phyloP scores from a whole-genome alignment of 208 protist species.

The Leishmania martiniquensis region DNA sequence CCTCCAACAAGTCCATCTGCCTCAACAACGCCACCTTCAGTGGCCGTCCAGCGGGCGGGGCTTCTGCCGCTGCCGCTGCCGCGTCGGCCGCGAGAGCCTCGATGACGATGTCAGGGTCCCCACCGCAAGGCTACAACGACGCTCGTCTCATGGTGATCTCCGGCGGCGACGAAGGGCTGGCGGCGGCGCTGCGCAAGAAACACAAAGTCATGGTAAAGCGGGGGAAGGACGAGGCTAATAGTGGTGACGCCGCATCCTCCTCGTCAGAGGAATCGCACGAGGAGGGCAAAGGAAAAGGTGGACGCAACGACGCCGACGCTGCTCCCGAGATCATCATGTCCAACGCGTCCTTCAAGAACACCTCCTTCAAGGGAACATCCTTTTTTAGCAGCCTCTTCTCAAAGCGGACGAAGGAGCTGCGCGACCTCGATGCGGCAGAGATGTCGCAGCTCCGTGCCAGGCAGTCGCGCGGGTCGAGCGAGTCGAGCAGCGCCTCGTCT shows the following conservation, averaged over 20 bases:
- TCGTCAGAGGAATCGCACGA: slow-evolving; percentile 12
- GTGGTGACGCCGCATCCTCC: slow-evolving; percentile 1
- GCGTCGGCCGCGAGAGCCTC: slow-evolving; percentile 2
- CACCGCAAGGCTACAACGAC: slow-evolving; percentile 39
- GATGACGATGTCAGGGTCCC: slow-evolving; percentile 12
- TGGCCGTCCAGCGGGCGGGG: slow-evolving; percentile 1
- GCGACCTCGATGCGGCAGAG: slow-evolving; percentile 32
- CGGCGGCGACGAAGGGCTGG: slow-evolving; percentile 56
- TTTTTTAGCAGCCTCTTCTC: slow-evolving; percentile 48
- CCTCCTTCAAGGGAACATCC: slow-evolving; percentile 55
- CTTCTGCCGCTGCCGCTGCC: slow-evolving; percentile 7
- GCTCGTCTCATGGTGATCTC: slow-evolving; percentile 47
- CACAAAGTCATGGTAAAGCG: slow-evolving; percentile 48
- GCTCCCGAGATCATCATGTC: slow-evolving; percentile 24
- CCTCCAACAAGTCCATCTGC: slow-evolving; percentile 15
- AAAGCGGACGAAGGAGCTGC: slow-evolving; percentile 24
- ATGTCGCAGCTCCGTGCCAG: not conserved
- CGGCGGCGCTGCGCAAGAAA: slow-evolving; percentile 67
- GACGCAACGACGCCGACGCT: slow-evolving; percentile 13
- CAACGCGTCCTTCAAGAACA: slow-evolving; percentile 49
- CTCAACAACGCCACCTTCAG: slow-evolving; percentile 18
- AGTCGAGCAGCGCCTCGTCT: not conserved
- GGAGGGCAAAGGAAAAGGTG: slow-evolving; percentile 3
- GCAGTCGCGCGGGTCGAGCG: not conserved
- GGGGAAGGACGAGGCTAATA: slow-evolving; percentile 23